Conservation (phyloP, 1,139 yeast genomes). For the Torulaspora globosa region DNA sequence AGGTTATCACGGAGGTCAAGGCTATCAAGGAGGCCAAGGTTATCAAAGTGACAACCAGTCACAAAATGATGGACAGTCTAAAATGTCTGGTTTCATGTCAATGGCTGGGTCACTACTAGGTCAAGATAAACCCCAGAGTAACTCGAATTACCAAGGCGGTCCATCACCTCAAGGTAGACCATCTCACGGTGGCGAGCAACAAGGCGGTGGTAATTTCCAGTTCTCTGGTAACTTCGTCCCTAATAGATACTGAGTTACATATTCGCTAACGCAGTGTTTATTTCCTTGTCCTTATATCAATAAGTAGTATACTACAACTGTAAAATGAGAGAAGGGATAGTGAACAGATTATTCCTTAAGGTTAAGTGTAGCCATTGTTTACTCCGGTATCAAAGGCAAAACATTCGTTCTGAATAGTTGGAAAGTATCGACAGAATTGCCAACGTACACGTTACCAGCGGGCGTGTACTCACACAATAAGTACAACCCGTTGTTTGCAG, state of each 20-base stretch:
- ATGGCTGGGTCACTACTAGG: constrained; percentile 10
- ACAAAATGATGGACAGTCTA: neutral
- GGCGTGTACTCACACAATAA: constrained; percentile 64
- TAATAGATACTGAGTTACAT: neutral
- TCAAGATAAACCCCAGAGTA: constrained; percentile 2
- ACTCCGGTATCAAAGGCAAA: constrained; percentile 24
- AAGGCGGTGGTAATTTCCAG: constrained; percentile 5
- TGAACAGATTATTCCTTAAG: too few species aligned
- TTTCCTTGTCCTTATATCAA: too few species aligned
- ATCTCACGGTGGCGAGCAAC: neutral
- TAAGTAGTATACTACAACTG: too few species aligned
- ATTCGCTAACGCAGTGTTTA: too few species aligned
- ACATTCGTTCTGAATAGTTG: constrained; percentile 53
- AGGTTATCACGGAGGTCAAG: too few species aligned
- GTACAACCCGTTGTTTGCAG: constrained; percentile 48
- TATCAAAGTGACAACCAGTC: neutral
- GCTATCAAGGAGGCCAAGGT: too few species aligned
- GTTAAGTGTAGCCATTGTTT: neutral
- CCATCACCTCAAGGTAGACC: constrained; percentile 1
- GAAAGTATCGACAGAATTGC: constrained; percentile 30
- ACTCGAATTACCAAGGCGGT: neutral
- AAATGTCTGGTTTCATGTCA: constrained; percentile 6
- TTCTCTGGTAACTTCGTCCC: constrained; percentile 10
- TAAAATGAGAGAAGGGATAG: too few species aligned
- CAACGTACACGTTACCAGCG: constrained; percentile 53